Base-by-base conservation (phyloP, 148 eudicot genomes). In the Gaultheria prostrata region DNA sequence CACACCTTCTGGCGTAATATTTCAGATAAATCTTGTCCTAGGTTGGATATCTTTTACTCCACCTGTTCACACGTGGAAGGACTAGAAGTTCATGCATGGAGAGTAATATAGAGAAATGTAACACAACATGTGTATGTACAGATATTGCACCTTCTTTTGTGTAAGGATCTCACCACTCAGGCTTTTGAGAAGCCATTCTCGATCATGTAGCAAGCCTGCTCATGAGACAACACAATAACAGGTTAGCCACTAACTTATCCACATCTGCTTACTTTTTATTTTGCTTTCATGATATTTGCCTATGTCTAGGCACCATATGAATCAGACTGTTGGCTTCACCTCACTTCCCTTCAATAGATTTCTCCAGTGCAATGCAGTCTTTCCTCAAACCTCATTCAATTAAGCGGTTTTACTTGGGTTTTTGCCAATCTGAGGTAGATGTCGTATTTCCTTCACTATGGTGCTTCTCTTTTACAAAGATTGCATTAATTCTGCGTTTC, bases 101-200 rank as follows among this genome's bases (percentile, higher is more conserved):
- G 35, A 80, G 61, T 26, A 49, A 65, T 59, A 65, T 11, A 51
- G 18, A 67, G 28, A 81, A 26, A 81, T 67, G 49, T 80, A 51
- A 57, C 12, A 57, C 18, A 26, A 28, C 51, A 8, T 20, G 78
- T 15, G 35, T 3, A 30, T 39, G 59, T 0, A 26, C 51, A 53
- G 48, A 6, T 24, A n/a, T 65, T 80, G 65, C 46, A 94, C 99
- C 99, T 91, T 97, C 86, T 97, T 94, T 72, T 97, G 99, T 50
- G 98, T 94, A 83, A 97, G 95, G 86, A 93, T 91, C 89, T 97
- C 98, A 67, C 98, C 99, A 83, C 81, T 91, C 53, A 87, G 87
- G 90, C 91, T 91, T 89, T 88, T 90, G 88, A 97, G 94, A 89
- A 97, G 90, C 98, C 98, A 97, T 84, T 94, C 97, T 67, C 99